Evolutionary conservation across 441 rosid genomes (phyloP).

Genomic region (Arabidopsis lyrata): DNA sequence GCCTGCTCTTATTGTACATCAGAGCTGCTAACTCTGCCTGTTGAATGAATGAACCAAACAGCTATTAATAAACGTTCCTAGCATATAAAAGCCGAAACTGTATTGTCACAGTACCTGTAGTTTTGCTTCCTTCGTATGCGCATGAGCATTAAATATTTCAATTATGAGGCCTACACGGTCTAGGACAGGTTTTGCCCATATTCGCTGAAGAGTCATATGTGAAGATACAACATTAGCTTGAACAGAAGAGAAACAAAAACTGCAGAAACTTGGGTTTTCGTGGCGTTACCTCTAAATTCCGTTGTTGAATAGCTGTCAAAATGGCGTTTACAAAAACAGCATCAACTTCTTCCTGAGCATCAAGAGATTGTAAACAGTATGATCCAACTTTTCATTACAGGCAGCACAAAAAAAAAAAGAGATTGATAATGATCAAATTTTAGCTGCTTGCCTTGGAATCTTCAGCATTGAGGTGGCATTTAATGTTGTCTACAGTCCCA

Average conservation of each 20-base stretch:
- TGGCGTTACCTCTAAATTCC: constrained; percentile 81
- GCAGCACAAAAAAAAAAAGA: not conserved
- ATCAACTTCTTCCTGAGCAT: constrained; percentile 75
- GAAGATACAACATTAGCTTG: constrained; percentile 23
- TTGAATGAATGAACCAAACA: constrained; percentile 34
- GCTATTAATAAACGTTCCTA: constrained; percentile 20
- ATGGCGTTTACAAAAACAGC: constrained; percentile 84
- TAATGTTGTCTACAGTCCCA: constrained; percentile 74
- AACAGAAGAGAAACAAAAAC: constrained; percentile 9
- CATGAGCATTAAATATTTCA: constrained; percentile 96
- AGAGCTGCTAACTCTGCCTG: constrained; percentile 94
- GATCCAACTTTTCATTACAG: constrained; percentile 10
- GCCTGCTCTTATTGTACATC: constrained; percentile 86
- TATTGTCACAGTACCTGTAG: constrained; percentile 64
- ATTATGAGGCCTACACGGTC: constrained; percentile 95
- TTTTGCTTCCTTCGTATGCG: constrained; percentile 89
- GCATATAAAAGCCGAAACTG: not conserved
- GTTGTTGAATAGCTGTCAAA: constrained; percentile 79
- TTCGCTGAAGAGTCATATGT: constrained; percentile 52
- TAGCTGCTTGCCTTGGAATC: constrained; percentile 72
- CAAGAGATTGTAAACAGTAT: constrained; percentile 30
- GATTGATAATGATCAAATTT: constrained; percentile 7
- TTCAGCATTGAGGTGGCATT: constrained; percentile 61
- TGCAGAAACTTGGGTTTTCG: constrained; percentile 10
- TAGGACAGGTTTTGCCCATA: constrained; percentile 80